Conservation (phyloP, 768 basidiomycete genomes). For the Boletus barrowsii region DNA sequence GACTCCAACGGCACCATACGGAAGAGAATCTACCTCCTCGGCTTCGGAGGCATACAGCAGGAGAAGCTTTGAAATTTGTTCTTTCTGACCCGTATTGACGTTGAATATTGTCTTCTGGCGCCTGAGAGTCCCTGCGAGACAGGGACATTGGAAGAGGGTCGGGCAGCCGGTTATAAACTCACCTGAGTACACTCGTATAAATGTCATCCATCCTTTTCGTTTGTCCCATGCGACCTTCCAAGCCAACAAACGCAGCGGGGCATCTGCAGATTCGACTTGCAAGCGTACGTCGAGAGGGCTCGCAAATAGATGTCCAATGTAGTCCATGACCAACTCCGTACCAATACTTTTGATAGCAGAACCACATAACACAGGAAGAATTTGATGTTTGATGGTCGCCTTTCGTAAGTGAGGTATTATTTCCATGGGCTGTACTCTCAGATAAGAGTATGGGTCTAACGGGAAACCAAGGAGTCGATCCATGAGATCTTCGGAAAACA, state of each 20-base stretch:
- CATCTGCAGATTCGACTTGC: conserved; percentile 41
- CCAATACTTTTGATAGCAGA: conserved; percentile 80
- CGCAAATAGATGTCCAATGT: conserved; percentile 74
- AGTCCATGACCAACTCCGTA: conserved; percentile 78
- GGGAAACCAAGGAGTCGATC: conserved; percentile 59
- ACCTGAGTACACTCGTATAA: conserved; percentile 88
- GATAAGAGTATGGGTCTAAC: conserved; percentile 59
- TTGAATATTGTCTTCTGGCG: conserved; percentile 63
- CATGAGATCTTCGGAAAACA: conserved; percentile 81
- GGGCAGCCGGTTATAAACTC: conserved; percentile 13
- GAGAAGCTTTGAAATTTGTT: conserved; percentile 71
- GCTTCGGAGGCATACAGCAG: conserved; percentile 75
- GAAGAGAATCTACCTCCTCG: conserved; percentile 74
- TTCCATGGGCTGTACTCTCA: conserved; percentile 48
- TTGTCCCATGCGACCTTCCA: conserved; percentile 92
- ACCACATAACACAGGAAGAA: conserved; percentile 81
- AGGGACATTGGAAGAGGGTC: conserved; percentile 1
- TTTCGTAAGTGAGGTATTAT: conserved; percentile 66
- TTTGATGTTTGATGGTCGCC: conserved; percentile 59
- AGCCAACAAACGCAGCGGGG: conserved; percentile 63
- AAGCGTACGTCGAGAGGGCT: conserved; percentile 67
- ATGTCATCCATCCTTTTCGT: conserved; percentile 87
- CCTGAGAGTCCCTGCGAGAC: conserved; percentile 54
- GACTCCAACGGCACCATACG: conserved; percentile 82
- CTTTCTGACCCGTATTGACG: conserved; percentile 61